Base-by-base conservation (phyloP, 345 rosid genomes). In the Adansonia digitata region DNA sequence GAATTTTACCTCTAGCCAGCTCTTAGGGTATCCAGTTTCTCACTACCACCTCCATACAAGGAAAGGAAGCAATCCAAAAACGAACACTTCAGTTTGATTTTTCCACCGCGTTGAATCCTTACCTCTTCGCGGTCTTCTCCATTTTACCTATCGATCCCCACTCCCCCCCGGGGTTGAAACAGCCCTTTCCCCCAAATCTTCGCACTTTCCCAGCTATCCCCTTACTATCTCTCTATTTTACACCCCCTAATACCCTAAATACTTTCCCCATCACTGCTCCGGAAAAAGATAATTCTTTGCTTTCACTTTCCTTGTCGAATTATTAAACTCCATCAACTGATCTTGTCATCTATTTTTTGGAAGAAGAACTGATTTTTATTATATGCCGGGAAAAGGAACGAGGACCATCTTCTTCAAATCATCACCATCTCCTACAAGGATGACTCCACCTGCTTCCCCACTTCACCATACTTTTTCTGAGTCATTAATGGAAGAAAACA, bases 401-500 rank as follows among this genome's bases (percentile, higher is more conserved):
- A 79, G 73, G 73, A 71, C 65, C 52, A 60, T 76, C 2, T 67
- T 81, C 43, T 71, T 46, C 53, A 79, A 80, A 15, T 66, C 88
- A 52, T 20, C 86, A 2, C 59, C 85, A 0, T 74, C 76, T 10
- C 69, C 76, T 4, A 26, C 70, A 1, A 67, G 74, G 79, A 37
- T 70, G 57, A 83, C 85, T 1, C 89, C 87, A 0, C 76, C 86
- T 3, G n/a, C 74, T 0, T 60, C 84, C 4, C 81, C 85, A 59
- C 76, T 24, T 46, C 84, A 67, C 64, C 81, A 53, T 67, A 82
- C 87, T 48, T 84, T 91, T 77, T 87, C 92, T 17, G 90, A 89
- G 7, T 79, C 96, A 40, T 66, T 85, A 2, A 63, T 88, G 37
- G 83, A 83, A 5, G 93, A 89, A 69, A 84, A 86, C 80, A 72